Evolutionary conservation across 1,284 basidiomycete genomes (phyloP), one percentile per base, ranked within the genome.

Genomic region (Porogramme epimiltina): DNA sequence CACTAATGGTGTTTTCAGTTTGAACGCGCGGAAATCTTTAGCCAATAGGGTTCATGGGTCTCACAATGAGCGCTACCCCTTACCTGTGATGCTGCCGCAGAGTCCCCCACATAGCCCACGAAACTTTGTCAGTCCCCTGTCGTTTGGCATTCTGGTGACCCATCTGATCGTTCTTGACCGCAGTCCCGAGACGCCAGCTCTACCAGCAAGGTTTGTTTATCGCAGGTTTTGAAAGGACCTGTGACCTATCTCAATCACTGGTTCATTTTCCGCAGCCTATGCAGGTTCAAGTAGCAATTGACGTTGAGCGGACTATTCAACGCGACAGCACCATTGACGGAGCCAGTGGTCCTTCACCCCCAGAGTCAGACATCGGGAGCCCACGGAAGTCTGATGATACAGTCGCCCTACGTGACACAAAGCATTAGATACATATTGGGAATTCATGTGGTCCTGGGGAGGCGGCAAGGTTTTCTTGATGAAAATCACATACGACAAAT

Each of bases 271-370:
- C 20, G 24, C 36, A 34, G 16, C 6, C 28, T 23, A 31, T 51
- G 45, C 48, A 45, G 5, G 26, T 58, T 5, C 52, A 58, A 25
- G 52, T 58, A 19, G 48, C 51, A 6, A 48, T 59, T 26, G 57
- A 59, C 37, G 51, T 59, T 43, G 57, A 59, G 41, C 51, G 47
- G 22, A 59, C 53, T 4, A 49, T 59, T 4, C 57, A 55, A 26
- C 57, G 25, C 23, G 57, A 59, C 41, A 15, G 19, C 3, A 28
- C 18, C 25, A 36, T 45, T 16, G 42, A 37, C n/a, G 24, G 18
- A 23, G 49, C 42, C 22, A 25, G 26, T 19, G 5, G 22, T 11
- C 15, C 26, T 20, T n/a, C 45, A 13, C 20, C 36, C 16, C 33
- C 41, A 5, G 40, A 39, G 20, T 23, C 19, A 10, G 45, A 47